phyloP scores from a whole-genome alignment of 129 eudicot species.

The Helianthus tuberosus region DNA sequence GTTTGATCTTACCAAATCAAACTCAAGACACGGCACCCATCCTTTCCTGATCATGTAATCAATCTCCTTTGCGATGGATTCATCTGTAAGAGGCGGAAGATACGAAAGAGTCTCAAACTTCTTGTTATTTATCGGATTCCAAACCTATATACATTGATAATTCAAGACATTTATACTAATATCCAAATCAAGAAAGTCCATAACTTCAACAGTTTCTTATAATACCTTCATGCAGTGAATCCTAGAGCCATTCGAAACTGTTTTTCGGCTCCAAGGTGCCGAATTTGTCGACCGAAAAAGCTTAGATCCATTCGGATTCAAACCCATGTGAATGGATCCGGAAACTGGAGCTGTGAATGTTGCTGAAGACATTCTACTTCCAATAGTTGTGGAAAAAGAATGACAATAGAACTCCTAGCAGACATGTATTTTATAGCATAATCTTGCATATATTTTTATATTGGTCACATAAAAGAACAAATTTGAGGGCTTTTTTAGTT shows the following conservation, averaged over 20 bases:
- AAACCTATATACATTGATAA: slow-evolving; percentile 38
- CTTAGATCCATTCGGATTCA: slow-evolving; percentile 36
- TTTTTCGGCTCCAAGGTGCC: slow-evolving; percentile 45
- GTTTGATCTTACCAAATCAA: slow-evolving; percentile 49
- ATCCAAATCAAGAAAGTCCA: slow-evolving; percentile 9
- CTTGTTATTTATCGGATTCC: slow-evolving; percentile 70
- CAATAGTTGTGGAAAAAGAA: slow-evolving; percentile 7
- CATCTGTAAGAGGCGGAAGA: slow-evolving; percentile 65
- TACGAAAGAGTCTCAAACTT: slow-evolving; percentile 72
- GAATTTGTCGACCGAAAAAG: slow-evolving; percentile 41
- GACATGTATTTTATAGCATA: slow-evolving; percentile 15
- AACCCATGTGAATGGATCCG: slow-evolving; percentile 41
- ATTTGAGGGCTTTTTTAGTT: slow-evolving; percentile 13
- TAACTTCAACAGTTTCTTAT: neutral
- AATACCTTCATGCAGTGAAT: slow-evolving; percentile 60
- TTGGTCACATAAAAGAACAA: slow-evolving; percentile 38
- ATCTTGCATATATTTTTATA: neutral
- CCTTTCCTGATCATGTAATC: slow-evolving; percentile 69
- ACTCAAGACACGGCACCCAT: slow-evolving; percentile 73
- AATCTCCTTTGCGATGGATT: slow-evolving; percentile 66
- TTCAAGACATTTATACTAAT: slow-evolving; percentile 1
- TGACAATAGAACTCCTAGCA: neutral
- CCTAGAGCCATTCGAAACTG: slow-evolving; percentile 60
- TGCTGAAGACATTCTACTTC: slow-evolving; percentile 47
- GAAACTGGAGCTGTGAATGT: slow-evolving; percentile 33